phyloP scores from a whole-genome alignment of 306 rosid species.

The Lupinus albus region DNA sequence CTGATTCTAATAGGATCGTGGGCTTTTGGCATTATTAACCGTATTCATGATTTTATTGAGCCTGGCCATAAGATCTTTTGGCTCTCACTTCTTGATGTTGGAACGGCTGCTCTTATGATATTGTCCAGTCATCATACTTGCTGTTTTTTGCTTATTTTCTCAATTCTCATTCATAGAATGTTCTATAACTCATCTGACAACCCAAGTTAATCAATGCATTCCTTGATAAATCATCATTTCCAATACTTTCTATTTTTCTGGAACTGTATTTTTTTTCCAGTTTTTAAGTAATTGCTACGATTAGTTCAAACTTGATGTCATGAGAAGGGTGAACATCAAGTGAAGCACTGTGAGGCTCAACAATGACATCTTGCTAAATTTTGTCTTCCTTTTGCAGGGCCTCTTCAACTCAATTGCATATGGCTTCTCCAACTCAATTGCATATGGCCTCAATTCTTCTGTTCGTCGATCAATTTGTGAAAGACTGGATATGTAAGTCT shows the following conservation, averaged over 20 bases:
- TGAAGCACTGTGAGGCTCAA: neutral
- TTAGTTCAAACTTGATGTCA: neutral
- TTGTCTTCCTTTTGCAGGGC: conserved; percentile 61
- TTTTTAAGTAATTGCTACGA: conserved; percentile 2
- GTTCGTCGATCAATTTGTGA: conserved; percentile 91
- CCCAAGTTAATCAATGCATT: neutral
- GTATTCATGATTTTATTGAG: conserved; percentile 88
- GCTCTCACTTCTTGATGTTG: conserved; percentile 94
- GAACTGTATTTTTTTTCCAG: conserved; percentile 12
- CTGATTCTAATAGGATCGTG: conserved; percentile 94
- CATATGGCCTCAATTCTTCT: conserved; percentile 95
- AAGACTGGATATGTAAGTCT: conserved; percentile 80
- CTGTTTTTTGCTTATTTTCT: conserved; percentile 14
- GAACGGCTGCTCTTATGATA: conserved; percentile 94
- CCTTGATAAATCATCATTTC: neutral
- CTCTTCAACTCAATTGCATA: conserved; percentile 97
- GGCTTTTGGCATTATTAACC: conserved; percentile 94
- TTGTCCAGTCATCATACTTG: conserved; percentile 28
- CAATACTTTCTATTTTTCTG: conserved; percentile 27
- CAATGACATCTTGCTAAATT: conserved; percentile 26
- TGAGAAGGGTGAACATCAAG: neutral
- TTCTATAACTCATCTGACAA: conserved; percentile 14
- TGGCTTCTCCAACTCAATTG: conserved; percentile 95
- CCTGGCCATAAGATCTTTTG: conserved; percentile 88
- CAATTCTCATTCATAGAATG: conserved; percentile 16